Evolutionary conservation across 192 early-diverging fungal genomes (phyloP).

Genomic region (Rhizophagus prolifer): DNA sequence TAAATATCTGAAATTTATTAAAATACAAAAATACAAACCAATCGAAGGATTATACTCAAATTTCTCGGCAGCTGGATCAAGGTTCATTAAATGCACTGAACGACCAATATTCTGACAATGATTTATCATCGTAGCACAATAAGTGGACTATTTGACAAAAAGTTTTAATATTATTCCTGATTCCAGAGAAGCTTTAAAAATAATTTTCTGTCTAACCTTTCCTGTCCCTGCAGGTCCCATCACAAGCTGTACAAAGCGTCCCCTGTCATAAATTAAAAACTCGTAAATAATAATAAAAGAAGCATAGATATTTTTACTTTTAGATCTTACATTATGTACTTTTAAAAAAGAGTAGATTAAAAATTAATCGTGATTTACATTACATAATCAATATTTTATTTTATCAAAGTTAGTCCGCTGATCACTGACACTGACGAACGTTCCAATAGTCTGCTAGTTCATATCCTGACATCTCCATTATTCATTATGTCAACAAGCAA

Average conservation of each 20-base stretch:
- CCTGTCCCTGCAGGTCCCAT: slow-evolving; percentile 96
- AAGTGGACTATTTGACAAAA: slow-evolving; percentile 66
- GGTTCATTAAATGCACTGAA: slow-evolving; percentile 88
- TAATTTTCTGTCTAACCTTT: slow-evolving; percentile 52
- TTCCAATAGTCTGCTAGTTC: too few relatives aligned
- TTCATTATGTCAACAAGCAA: not conserved
- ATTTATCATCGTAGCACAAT: slow-evolving; percentile 92
- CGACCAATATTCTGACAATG: slow-evolving; percentile 86
- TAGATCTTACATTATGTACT: too few relatives aligned
- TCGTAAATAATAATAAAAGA: not conserved
- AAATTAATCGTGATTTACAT: too few relatives aligned
- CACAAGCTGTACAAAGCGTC: slow-evolving; percentile 86
- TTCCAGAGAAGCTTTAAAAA: not conserved
- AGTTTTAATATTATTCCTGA: not conserved
- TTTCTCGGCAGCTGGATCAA: slow-evolving; percentile 96
- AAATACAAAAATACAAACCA: slow-evolving; percentile 38
- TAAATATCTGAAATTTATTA: not conserved
- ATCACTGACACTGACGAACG: too few relatives aligned
- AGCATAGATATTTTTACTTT: not conserved
- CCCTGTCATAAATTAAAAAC: slow-evolving; percentile 36
- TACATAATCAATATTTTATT: too few relatives aligned
- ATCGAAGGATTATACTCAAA: slow-evolving; percentile 93
- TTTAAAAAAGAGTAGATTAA: too few relatives aligned
- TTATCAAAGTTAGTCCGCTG: too few relatives aligned
- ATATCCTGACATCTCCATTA: not conserved